phyloP scores from a whole-genome alignment of 140 eudicot species.

The Flaveria floridana region DNA sequence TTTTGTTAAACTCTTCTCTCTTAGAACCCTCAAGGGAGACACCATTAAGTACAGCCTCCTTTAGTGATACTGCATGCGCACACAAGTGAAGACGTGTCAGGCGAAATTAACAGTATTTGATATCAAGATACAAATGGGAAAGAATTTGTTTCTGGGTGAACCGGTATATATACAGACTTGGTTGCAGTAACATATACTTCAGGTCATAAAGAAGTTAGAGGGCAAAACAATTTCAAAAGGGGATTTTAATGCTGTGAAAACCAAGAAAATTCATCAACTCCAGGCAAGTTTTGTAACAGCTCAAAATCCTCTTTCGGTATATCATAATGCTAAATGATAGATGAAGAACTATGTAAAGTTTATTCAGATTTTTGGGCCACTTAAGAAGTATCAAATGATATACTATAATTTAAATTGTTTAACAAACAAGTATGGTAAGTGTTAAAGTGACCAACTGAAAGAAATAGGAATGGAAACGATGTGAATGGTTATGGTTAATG shows the following conservation, averaged over 20 bases:
- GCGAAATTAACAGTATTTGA: not conserved
- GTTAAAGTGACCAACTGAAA: too few species aligned
- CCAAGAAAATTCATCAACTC: not conserved
- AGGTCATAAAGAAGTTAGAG: not conserved
- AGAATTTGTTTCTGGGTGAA: not conserved
- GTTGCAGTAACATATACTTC: not conserved
- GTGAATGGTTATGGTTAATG: too few species aligned
- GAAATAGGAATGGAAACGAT: too few species aligned
- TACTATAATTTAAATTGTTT: too few species aligned
- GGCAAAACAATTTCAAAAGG: not conserved
- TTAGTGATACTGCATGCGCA: conserved; percentile 62
- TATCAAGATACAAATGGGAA: not conserved
- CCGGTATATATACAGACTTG: not conserved
- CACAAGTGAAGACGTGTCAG: conserved; percentile 2
- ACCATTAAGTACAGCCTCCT: conserved; percentile 94
- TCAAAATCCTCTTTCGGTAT: not conserved
- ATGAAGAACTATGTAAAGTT: not conserved
- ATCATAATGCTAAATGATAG: not conserved
- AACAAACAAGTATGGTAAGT: too few species aligned
- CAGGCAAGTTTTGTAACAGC: not conserved
- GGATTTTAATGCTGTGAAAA: not conserved
- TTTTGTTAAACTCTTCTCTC: conserved; percentile 73
- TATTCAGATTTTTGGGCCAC: not conserved
- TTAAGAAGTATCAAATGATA: not conserved
- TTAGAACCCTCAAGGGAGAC: conserved; percentile 89